phyloP scores from a whole-genome alignment of 2,329 filamentous ascomycete species.

The Ophiosphaerella narmari region DNA sequence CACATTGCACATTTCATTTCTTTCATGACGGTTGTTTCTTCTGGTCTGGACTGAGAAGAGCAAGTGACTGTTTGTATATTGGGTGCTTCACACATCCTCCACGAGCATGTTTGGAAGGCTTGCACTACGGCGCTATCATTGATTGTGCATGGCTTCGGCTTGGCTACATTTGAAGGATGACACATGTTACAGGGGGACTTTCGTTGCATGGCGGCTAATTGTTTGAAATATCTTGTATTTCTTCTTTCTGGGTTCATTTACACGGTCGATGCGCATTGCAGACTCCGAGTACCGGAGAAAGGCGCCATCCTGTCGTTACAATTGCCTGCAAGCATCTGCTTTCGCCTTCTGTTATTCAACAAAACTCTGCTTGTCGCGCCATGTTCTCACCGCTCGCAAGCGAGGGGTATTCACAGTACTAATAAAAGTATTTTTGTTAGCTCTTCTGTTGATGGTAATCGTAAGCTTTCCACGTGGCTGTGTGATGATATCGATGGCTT shows the following conservation, averaged over 20 bases:
- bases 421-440: conserved; percentile 2
- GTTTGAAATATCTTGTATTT: conserved; percentile 20
- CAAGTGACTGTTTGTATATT: conserved; percentile 11
- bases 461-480: conserved; percentile 1
- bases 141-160: conserved; percentile 33
- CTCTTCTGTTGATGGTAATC: background rate
- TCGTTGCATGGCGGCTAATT: conserved; percentile 31
- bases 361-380: too few relatives aligned
- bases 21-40: conserved; percentile 14
- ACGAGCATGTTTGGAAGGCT: conserved; percentile 21
- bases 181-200: conserved; percentile 17
- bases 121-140: conserved; percentile 37
- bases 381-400: too few relatives aligned
- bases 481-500: conserved; percentile 22
- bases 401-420: too few relatives aligned
- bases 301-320: conserved; percentile 41
- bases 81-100: conserved; percentile 10
- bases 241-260: conserved; percentile 17
- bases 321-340: conserved; percentile 15
- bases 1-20: conserved; percentile 4
- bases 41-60: conserved; percentile 23
- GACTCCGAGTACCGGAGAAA: conserved; percentile 28
- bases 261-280: conserved; percentile 31
- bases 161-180: conserved; percentile 27
- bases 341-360: conserved; percentile 8